Percentiles rank a stretch among this genome's conserved stretches.
Conservation (phyloP, 83 land plant species). For the Larix sibirica region DNA sequence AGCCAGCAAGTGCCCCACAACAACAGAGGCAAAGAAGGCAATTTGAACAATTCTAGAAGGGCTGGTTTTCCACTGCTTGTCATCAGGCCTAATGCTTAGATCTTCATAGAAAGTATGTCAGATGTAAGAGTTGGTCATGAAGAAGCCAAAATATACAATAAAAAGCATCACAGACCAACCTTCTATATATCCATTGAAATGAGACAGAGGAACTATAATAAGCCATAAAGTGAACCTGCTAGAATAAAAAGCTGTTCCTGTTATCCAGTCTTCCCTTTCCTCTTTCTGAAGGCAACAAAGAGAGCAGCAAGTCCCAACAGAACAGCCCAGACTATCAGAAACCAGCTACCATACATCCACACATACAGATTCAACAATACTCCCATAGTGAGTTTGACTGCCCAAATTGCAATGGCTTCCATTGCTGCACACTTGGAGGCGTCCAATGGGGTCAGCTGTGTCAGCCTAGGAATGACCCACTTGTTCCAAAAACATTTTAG, state of each 20-base stretch:
- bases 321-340: conserved; percentile 70
- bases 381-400: conserved; percentile 21
- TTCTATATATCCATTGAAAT: conserved; percentile 80
- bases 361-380: conserved; percentile 43
- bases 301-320: conserved; percentile 39
- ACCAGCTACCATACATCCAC: conserved; percentile 83
- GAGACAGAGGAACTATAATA: conserved; percentile 81
- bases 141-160: conserved; percentile 68
- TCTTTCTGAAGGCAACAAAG: conserved; percentile 29
- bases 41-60: conserved; percentile 29
- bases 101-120: conserved; percentile 68
- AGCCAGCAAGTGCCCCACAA: conserved; percentile 82
- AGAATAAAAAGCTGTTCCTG: conserved; percentile 66
- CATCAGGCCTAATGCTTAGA: conserved; percentile 33
- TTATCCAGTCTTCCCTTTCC: conserved; percentile 33
- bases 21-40: conserved; percentile 47
- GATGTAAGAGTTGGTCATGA: conserved; percentile 59
- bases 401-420: conserved; percentile 33
- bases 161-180: conserved; percentile 87
- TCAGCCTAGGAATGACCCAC: background rate
- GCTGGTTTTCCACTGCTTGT: conserved; percentile 67
- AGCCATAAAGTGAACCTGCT: conserved; percentile 76
- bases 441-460: conserved; percentile 44
- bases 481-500: too few relatives aligned
- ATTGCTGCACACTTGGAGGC: conserved; percentile 49